A percentile compares a stretch with the other conserved stretches of the same genome.
phyloP scores from a whole-genome alignment of 2,329 filamentous ascomycete species.

The Ophiocordyceps camponoti-floridani region DNA sequence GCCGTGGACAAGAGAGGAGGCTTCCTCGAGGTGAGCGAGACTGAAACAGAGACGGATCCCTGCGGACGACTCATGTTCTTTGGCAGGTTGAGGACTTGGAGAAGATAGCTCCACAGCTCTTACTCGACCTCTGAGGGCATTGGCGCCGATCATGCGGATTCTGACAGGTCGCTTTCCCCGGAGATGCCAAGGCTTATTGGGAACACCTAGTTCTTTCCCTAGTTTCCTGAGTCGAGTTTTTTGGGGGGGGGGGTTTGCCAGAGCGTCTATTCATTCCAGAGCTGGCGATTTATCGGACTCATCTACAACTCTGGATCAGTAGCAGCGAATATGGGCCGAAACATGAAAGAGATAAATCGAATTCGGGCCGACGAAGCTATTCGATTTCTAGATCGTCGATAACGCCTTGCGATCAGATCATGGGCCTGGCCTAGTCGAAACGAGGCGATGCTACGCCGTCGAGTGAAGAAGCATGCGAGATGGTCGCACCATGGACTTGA shows the following conservation, averaged over 20 bases:
- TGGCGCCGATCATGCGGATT: neutral
- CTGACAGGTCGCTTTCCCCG: neutral
- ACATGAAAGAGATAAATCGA: neutral
- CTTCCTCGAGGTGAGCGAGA: slow-evolving; percentile 51
- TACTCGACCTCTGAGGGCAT: slow-evolving; percentile 60
- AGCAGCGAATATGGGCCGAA: neutral
- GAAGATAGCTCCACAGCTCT: slow-evolving; percentile 66
- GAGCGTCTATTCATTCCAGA: neutral
- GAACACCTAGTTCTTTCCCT: neutral
- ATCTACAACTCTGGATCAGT: neutral
- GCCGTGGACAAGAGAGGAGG: slow-evolving; percentile 50
- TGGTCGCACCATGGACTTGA: too few relatives aligned
- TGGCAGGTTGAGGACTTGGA: slow-evolving; percentile 70
- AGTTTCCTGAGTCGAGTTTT: too few relatives aligned
- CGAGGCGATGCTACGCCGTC: neutral
- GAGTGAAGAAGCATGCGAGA: neutral
- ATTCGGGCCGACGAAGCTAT: neutral
- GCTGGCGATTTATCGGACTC: neutral
- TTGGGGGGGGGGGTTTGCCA: neutral
- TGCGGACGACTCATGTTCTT: too few relatives aligned
- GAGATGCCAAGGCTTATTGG: neutral
- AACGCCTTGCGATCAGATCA: neutral
- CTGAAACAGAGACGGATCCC: neutral
- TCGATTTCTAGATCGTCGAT: neutral
- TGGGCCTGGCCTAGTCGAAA: neutral